A percentile compares a stretch with the other conserved stretches of the same genome.
These are phyloP conservation scores for Syzygium jambos DNA, from an alignment of 345 rosid genomes.

Conservation along the genomic window DNA sequence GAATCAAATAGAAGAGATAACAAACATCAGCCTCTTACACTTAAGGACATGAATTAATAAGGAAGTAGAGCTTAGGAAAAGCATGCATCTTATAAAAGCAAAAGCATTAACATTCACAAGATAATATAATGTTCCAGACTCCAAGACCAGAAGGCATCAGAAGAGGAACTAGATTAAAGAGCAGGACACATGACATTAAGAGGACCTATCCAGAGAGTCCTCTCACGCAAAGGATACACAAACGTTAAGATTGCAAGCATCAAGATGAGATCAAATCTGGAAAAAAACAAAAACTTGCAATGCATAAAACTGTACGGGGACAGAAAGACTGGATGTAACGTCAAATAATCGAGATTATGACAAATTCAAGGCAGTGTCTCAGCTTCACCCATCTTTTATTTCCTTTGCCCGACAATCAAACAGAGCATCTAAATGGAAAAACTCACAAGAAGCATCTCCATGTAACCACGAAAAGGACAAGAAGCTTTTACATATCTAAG, in stretches of 20 bases:
- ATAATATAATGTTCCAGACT: background rate
- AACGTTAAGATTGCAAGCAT: background rate
- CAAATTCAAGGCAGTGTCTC: background rate
- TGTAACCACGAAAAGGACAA: background rate
- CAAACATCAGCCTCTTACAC: background rate
- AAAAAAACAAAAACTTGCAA: background rate
- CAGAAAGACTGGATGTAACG: background rate
- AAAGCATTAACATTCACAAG: background rate
- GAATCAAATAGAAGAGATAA: background rate
- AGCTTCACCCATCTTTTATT: constrained; percentile 3
- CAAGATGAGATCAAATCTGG: background rate
- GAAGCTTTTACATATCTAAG: background rate
- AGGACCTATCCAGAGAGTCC: background rate
- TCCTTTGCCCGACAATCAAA: constrained; percentile 41
- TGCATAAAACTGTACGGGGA: background rate
- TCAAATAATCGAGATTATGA: background rate
- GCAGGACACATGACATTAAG: background rate
- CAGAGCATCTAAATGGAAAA: constrained; percentile 10
- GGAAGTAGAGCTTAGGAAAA: background rate
- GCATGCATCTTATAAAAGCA: background rate
- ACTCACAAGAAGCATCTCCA: background rate
- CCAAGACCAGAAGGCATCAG: background rate
- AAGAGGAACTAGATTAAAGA: background rate
- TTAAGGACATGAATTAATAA: background rate
- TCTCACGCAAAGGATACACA: background rate